Base-by-base conservation (phyloP, 225 moss, liverwort and hornwort species). In the Thuidium tamariscinum region DNA sequence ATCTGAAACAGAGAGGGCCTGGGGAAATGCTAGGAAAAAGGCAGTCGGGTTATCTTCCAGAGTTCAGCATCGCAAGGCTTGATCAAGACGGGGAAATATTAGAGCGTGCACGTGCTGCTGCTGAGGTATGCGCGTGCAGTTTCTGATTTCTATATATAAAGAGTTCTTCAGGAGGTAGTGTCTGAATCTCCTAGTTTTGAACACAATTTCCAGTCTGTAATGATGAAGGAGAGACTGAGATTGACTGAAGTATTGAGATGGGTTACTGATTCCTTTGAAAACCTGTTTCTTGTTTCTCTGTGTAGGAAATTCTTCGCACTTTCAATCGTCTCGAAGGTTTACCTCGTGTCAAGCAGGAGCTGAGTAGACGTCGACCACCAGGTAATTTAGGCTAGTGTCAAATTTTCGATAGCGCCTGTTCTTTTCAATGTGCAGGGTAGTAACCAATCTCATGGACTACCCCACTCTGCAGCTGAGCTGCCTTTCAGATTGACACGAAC, bases 1-100 rank as follows among this genome's bases (percentile, higher is more conserved):
- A 99, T 84, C 83, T 99, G 54, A 90, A 92, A 90, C 84, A 91
- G 18, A 89, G 97, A 90, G 97, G 97, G 34, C 99, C 99, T 20
- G 99, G 99, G 13, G 97, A 97, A 23, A 86, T 97, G 88, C 79
- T 99, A 74, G 99, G 99, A 16, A 97, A 99, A 87, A 86, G 93
- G 71, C 99, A 97, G 70, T 97, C 99, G 72, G 99, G 97, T 60
- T 92, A 89, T 78, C 90, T 97, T 80, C 97, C 99, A n/a, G 99
- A 97, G 84, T 97, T 99, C 83, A 90, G 90, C 89, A 92, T 97
- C 75, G 99, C 99, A 72, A 91, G 97, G 82, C 92, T 99, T 30
- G 99, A 99, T 84, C 92, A 92, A 88, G 99, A 99, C 86, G 99
- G 99, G 51, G 89, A 92, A 30, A 94, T 96, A 82, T 84, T 99